These are phyloP conservation scores for Adenanthera pavonina DNA, from an alignment of 306 rosid genomes.

Conservation along the genomic window DNA sequence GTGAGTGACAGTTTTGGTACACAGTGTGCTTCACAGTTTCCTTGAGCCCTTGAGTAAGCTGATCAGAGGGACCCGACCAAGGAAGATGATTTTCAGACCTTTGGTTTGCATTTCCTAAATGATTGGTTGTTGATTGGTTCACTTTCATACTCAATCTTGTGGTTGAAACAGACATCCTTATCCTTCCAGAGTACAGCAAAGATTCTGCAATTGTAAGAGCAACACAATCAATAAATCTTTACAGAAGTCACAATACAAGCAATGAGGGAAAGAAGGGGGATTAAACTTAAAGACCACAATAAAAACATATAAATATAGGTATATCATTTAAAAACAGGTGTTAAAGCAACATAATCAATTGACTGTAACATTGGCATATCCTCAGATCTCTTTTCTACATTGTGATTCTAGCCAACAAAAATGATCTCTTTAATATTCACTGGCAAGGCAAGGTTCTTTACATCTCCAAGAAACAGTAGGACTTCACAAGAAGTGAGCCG, in stretches of 20 bases:
- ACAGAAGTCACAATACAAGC: constrained; percentile 5
- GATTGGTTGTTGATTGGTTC: constrained; percentile 35
- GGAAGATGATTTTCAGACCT: constrained; percentile 44
- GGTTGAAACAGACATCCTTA: constrained; percentile 36
- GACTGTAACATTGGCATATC: background rate
- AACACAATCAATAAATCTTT: constrained; percentile 22
- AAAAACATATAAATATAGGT: constrained; percentile 1
- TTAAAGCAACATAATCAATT: constrained; percentile 6
- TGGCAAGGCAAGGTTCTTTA: background rate
- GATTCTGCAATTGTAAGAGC: constrained; percentile 47
- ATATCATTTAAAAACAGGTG: background rate
- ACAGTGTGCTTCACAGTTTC: constrained; percentile 56
- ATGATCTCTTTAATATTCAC: background rate
- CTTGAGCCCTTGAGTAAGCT: constrained; percentile 28
- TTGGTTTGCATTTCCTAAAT: constrained; percentile 33
- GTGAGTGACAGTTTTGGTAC: constrained; percentile 50
- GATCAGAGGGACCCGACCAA: constrained; percentile 33
- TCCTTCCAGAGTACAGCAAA: constrained; percentile 17
- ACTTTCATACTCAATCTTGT: constrained; percentile 37
- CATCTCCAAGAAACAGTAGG: background rate
- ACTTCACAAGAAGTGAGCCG: constrained; percentile 9
- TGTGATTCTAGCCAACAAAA: background rate
- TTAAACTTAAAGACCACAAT: background rate
- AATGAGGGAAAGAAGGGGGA: constrained; percentile 4
- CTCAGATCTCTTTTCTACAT: background rate